Evolutionary conservation across 2,329 filamentous ascomycete genomes (phyloP), one percentile per base, ranked within the genome.

Genomic region (Xylariaceae sp.): DNA sequence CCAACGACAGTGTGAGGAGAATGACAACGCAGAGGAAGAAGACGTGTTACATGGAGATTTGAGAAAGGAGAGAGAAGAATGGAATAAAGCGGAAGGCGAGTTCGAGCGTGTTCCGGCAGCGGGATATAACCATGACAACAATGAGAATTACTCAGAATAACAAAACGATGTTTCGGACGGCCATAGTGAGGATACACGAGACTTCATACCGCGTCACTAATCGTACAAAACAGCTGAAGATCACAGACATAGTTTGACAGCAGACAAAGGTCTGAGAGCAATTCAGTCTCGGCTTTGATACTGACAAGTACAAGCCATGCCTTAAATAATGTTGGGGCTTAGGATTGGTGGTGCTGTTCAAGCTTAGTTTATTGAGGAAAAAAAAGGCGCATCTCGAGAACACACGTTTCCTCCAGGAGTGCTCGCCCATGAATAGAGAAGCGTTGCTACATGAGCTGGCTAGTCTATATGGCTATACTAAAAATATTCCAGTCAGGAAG

Each of bases 41-140:
- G 27, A 23, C 8, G 11, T 20, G 2, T 16, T 29, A 1, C 41
- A 49, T 40, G 43, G 42, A 6, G 15, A 6, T n/a, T 33, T 6
- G 6, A 23, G n/a, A 21, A 18, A 61, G 20, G 53, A 50, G 26
- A 37, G 33, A 2, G 36, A 50, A 30, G 10, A 39, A 10, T 11
- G 29, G 36, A 29, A 21, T 9, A 18, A 40, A 21, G 11, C 20
- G 3, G 32, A 37, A 8, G 39, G 33, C 3, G 35, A 43, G 9
- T 26, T 8, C 6, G 21, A 46, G 7, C 8, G 43, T 29, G 39
- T 24, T 16, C 13, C 18, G 3, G 9, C 9, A 11, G 23, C 10
- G 9, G 18, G 2, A 2, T 26, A 33, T 32, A 13, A 8, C 5
- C 6, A 18, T n/a, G 50, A 51, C 13, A 11, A 15, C 6, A 41